Evolutionary conservation across 2,329 filamentous ascomycete species (phyloP).

Genomic region (Claviceps digitariae): DNA sequence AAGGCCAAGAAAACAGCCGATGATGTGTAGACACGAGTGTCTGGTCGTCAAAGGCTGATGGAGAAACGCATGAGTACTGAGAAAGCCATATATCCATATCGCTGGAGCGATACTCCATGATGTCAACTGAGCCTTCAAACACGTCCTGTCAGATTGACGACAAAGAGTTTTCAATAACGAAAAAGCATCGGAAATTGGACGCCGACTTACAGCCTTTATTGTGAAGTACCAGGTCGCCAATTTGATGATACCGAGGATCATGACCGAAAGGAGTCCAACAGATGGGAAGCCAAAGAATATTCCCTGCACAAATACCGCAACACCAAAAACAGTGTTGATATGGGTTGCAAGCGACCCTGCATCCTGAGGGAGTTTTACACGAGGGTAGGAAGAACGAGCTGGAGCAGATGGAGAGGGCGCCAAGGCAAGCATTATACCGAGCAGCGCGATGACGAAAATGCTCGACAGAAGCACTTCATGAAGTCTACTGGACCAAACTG

Average conservation of each 20-base stretch:
- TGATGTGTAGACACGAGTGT: neutral
- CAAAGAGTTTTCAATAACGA: neutral
- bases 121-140: neutral
- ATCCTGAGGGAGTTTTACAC: neutral
- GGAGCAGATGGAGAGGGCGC: neutral
- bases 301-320: neutral
- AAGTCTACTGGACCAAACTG: neutral
- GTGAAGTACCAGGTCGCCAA: neutral
- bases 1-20: neutral
- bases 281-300: neutral
- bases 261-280: neutral
- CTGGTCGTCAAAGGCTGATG: neutral
- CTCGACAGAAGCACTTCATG: neutral
- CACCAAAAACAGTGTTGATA: neutral
- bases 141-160: neutral
- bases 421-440: neutral
- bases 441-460: neutral
- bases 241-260: neutral
- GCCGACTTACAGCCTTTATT: neutral
- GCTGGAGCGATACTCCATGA: neutral
- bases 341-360: neutral
- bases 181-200: neutral
- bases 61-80: neutral
- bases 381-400: neutral
- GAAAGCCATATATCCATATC: neutral